A percentile compares a stretch with the other conserved stretches of the same genome.
Conservation (phyloP, 2,329 filamentous ascomycete genomes). For the Cercospora sp. region DNA sequence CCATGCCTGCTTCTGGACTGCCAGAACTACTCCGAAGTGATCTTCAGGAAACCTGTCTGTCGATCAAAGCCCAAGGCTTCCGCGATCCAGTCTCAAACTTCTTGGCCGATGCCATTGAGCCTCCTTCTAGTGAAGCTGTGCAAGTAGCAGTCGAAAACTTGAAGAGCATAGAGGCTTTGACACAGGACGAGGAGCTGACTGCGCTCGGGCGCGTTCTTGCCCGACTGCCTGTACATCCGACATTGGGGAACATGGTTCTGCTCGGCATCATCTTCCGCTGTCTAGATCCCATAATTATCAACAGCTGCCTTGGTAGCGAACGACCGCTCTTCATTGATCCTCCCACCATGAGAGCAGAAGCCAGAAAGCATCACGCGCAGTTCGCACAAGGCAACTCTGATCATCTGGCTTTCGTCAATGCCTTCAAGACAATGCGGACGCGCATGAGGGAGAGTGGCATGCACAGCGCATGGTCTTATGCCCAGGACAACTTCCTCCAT, state of each 20-base stretch:
- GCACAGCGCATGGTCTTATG: conserved; percentile 35
- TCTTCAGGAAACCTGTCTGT: conserved; percentile 48
- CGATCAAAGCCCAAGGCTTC: conserved; percentile 45
- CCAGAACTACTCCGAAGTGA: conserved; percentile 49
- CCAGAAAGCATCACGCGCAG: conserved; percentile 30
- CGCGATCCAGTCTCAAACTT: conserved; percentile 45
- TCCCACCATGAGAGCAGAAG: conserved; percentile 30
- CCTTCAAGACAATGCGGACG: conserved; percentile 44
- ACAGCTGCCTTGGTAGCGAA: conserved; percentile 42
- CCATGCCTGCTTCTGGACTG: conserved; percentile 37
- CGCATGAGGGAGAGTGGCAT: conserved; percentile 37
- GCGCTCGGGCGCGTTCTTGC: conserved; percentile 49
- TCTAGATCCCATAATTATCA: conserved; percentile 52
- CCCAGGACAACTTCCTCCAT: conserved; percentile 40
- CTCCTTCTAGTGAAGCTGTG: conserved; percentile 44
- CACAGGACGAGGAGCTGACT: conserved; percentile 47
- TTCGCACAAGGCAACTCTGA: conserved; percentile 48
- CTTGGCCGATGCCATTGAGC: conserved; percentile 48
- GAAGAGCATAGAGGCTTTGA: conserved; percentile 46
- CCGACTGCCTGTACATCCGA: conserved; percentile 45
- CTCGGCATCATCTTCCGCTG: conserved; percentile 55
- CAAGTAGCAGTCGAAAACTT: conserved; percentile 44
- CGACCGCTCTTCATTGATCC: conserved; percentile 41
- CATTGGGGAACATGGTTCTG: conserved; percentile 52
- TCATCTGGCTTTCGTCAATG: conserved; percentile 49